Conservation (phyloP, 441 rosid genomes). For the Gossypium lobatum region DNA sequence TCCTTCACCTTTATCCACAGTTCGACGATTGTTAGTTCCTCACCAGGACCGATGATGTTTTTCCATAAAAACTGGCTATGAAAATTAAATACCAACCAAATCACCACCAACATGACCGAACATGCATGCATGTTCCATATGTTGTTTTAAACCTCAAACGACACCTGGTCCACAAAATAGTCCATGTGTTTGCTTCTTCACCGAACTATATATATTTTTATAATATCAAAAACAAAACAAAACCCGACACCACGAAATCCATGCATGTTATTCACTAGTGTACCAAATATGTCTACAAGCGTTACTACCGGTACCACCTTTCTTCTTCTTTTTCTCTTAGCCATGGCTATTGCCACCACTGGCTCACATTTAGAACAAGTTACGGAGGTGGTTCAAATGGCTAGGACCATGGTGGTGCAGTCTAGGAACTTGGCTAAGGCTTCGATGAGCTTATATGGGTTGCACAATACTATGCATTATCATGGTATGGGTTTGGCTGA, state of each 20-base stretch:
- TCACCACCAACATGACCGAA: too few relatives aligned
- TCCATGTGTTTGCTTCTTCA: slow-evolving; percentile 19
- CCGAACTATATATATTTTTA: not conserved
- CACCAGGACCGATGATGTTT: too few relatives aligned
- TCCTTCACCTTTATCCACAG: too few relatives aligned
- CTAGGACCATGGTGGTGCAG: slow-evolving; percentile 27
- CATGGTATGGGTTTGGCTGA: slow-evolving; percentile 29
- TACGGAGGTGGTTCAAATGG: slow-evolving; percentile 25
- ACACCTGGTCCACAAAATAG: slow-evolving; percentile 16
- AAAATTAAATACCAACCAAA: too few relatives aligned
- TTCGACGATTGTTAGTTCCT: too few relatives aligned
- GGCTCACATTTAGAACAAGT: slow-evolving; percentile 16
- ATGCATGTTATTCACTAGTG: not conserved
- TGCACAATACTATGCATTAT: not conserved
- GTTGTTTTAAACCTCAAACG: not conserved
- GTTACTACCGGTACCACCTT: slow-evolving; percentile 15
- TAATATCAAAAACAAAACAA: not conserved
- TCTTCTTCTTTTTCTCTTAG: slow-evolving; percentile 28
- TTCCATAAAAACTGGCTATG: too few relatives aligned
- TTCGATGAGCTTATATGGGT: not conserved
- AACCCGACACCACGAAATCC: not conserved
- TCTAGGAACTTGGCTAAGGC: slow-evolving; percentile 28
- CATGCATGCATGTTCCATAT: not conserved
- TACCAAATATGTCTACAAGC: slow-evolving; percentile 27
- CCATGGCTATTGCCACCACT: slow-evolving; percentile 25